Conservation (phyloP, 2,329 filamentous ascomycete species). For the Trichocomaceae sp. region DNA sequence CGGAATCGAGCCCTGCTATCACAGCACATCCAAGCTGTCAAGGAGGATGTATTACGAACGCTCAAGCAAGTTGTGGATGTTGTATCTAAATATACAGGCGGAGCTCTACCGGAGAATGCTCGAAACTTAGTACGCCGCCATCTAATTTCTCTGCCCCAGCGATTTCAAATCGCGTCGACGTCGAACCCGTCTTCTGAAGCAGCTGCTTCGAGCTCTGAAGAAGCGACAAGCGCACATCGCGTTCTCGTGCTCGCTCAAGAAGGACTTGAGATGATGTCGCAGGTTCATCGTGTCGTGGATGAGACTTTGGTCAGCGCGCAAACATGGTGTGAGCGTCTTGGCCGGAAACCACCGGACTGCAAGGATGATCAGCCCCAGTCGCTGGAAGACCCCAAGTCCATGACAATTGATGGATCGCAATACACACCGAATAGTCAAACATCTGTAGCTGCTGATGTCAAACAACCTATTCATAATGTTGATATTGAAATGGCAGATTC, state of each 20-base stretch:
- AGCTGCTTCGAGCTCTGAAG: conserved; percentile 34
- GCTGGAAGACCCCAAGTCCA: conserved; percentile 24
- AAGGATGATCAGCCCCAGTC: conserved; percentile 16
- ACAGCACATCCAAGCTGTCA: conserved; percentile 23
- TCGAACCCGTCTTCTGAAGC: conserved; percentile 31
- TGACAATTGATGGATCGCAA: conserved; percentile 11
- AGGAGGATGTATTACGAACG: conserved; percentile 15
- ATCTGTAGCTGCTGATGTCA: conserved; percentile 7
- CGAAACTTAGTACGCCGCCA: conserved; percentile 74
- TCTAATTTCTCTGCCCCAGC: conserved; percentile 73
- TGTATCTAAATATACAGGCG: conserved; percentile 86
- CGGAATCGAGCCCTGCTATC: conserved; percentile 47
- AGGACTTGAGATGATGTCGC: conserved; percentile 86
- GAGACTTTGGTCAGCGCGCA: conserved; percentile 87
- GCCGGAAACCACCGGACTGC: conserved; percentile 40
- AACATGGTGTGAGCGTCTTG: conserved; percentile 78
- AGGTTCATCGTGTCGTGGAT: conserved; percentile 81
- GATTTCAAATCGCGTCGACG: conserved; percentile 68
- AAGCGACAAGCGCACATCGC: conserved; percentile 58
- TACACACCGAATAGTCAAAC: not conserved
- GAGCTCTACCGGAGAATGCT: conserved; percentile 83
- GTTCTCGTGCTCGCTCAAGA: conserved; percentile 84
- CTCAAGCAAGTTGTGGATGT: conserved; percentile 75
- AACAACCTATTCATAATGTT: conserved; percentile 8
- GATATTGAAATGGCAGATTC: conserved; percentile 13